Percentiles rank a stretch among this genome's conserved stretches.
Evolutionary conservation across 2,329 filamentous ascomycete genomes (phyloP).

Genomic region (Trichoderma sp.): DNA sequence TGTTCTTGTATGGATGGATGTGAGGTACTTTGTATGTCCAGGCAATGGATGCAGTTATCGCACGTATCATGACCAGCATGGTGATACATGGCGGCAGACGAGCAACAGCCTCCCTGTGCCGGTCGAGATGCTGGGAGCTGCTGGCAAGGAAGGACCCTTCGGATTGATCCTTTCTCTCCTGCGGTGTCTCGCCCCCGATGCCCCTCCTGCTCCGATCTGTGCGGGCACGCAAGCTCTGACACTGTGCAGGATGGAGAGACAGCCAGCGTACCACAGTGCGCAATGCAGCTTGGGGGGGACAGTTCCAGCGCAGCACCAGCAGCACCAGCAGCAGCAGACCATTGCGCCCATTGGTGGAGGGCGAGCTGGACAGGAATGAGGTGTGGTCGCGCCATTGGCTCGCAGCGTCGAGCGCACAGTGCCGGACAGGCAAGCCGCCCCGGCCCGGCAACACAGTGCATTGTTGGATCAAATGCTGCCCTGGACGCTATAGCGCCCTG

Average conservation of each 20-base stretch:
- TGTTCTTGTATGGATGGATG: too few relatives aligned
- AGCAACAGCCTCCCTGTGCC: background rate
- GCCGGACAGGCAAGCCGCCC: too few relatives aligned
- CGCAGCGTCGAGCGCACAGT: background rate
- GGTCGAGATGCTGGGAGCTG: background rate
- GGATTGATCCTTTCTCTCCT: slow-evolving; percentile 8
- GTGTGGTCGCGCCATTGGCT: slow-evolving; percentile 22
- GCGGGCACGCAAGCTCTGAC: background rate
- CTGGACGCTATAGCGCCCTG: slow-evolving; percentile 20
- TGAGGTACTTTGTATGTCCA: too few relatives aligned
- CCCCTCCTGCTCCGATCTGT: slow-evolving; percentile 6
- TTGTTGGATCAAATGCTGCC: background rate
- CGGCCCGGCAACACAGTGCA: slow-evolving; percentile 23
- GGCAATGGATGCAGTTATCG: too few relatives aligned
- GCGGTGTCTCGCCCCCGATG: slow-evolving; percentile 16
- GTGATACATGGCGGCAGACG: background rate
- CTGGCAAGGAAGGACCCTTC: slow-evolving; percentile 15
- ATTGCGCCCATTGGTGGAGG: background rate
- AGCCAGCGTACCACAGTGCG: slow-evolving; percentile 6
- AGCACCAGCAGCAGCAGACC: too few relatives aligned
- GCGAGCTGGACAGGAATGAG: background rate
- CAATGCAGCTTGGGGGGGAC: background rate
- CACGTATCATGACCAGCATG: slow-evolving; percentile 12
- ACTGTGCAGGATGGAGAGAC: background rate
- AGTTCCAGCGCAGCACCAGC: too few relatives aligned